These are phyloP conservation scores for Chrysanthemum seticuspe DNA, from an alignment of 129 eudicot species.

Conservation along the genomic window DNA sequence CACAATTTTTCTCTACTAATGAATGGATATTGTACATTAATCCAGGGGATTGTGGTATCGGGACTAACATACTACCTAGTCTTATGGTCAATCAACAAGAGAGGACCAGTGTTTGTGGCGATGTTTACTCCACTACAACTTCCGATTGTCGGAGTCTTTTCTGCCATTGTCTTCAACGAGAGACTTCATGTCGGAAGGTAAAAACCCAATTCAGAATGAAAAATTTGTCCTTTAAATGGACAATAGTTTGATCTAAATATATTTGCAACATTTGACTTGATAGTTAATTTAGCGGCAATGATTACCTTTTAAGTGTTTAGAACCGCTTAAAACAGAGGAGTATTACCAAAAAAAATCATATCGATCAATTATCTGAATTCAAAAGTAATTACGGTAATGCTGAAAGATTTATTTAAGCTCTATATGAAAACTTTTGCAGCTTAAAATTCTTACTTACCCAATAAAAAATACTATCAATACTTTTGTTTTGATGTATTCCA, in stretches of 20 bases:
- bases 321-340: too few relatives aligned
- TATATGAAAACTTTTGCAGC: too few relatives aligned
- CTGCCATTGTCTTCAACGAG: conserved; percentile 29
- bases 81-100: conserved; percentile 27
- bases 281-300: too few relatives aligned
- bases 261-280: too few relatives aligned
- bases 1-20: not conserved
- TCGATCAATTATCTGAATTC: too few relatives aligned
- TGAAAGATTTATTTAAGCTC: too few relatives aligned
- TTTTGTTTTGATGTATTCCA: not conserved
- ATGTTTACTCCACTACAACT: conserved; percentile 33
- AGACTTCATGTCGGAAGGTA: conserved; percentile 32
- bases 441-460: not conserved
- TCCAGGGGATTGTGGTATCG: conserved; percentile 26
- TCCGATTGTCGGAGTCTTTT: conserved; percentile 21
- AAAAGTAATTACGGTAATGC: too few relatives aligned
- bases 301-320: too few relatives aligned
- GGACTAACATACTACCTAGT: conserved; percentile 24
- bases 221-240: too few relatives aligned
- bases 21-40: not conserved
- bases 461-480: not conserved
- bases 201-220: not conserved
- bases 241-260: too few relatives aligned
- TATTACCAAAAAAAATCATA: too few relatives aligned
- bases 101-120: conserved; percentile 29